Percentiles rank a stretch among this genome's conserved stretches.
phyloP scores from a whole-genome alignment of 495 filamentous ascomycete species.

The Aspergillus mulundensis region DNA sequence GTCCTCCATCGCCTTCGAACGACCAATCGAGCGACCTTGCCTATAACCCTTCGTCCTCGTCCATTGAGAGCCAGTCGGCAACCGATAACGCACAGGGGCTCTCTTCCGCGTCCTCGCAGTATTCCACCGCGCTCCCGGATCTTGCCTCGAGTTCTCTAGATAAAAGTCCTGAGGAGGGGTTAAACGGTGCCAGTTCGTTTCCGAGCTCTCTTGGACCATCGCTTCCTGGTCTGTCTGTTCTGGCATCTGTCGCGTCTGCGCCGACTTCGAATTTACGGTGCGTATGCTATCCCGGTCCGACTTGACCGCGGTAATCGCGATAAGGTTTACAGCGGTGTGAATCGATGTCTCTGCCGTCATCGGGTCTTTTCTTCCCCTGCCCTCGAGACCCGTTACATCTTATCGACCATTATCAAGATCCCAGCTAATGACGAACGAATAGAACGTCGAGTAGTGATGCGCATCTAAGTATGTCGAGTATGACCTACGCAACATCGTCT shows the following conservation, averaged over 20 bases:
- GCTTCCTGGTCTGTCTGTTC: slow-evolving; percentile 56
- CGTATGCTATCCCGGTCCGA: slow-evolving; percentile 18
- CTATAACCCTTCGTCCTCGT: slow-evolving; percentile 26
- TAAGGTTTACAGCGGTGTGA: background rate
- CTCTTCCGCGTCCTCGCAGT: slow-evolving; percentile 35
- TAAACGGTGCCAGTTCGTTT: slow-evolving; percentile 23
- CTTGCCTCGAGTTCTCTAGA: slow-evolving; percentile 25
- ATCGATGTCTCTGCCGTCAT: background rate
- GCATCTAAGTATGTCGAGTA: slow-evolving; percentile 50
- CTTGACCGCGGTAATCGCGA: background rate
- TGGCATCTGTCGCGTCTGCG: slow-evolving; percentile 59
- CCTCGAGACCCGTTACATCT: background rate
- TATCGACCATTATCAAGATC: slow-evolving; percentile 12
- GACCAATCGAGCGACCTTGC: slow-evolving; percentile 35
- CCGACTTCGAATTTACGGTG: slow-evolving; percentile 67
- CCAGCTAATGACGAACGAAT: slow-evolving; percentile 29
- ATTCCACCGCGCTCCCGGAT: slow-evolving; percentile 35
- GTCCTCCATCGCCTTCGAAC: slow-evolving; percentile 41
- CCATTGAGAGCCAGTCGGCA: slow-evolving; percentile 19
- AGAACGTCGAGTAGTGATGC: slow-evolving; percentile 50
- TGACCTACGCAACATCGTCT: slow-evolving; percentile 60
- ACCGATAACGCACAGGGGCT: slow-evolving; percentile 25
- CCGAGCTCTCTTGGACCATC: slow-evolving; percentile 36
- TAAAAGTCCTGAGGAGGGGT: slow-evolving; percentile 23
- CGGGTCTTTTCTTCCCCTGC: background rate